Percentiles rank a stretch among this genome's conserved stretches.
phyloP scores from a whole-genome alignment of 2,329 filamentous ascomycete genomes.

The Coniochaeta ligniaria region DNA sequence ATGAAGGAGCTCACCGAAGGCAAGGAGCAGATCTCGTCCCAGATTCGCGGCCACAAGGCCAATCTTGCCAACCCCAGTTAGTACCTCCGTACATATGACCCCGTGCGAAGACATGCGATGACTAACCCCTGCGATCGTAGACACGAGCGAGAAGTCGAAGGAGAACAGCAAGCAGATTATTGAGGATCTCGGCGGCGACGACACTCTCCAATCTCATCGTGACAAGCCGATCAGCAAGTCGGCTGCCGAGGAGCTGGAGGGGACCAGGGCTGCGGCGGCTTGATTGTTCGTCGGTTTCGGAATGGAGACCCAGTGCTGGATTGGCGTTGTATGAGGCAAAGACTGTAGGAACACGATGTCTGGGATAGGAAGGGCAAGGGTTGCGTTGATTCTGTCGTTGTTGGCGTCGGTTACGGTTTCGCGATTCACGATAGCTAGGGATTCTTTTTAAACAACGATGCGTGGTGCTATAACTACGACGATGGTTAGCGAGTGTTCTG shows the following conservation, averaged over 20 bases:
- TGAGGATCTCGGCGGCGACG: constrained; percentile 32
- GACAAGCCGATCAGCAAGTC: constrained; percentile 32
- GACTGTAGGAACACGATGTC: too few species aligned
- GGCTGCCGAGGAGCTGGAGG: constrained; percentile 29
- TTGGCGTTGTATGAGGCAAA: too few species aligned
- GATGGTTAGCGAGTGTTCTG: too few species aligned
- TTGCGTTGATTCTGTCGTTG: too few species aligned
- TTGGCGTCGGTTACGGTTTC: too few species aligned
- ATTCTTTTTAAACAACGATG: too few species aligned
- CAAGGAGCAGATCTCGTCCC: constrained; percentile 17
- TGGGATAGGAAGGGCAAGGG: too few species aligned
- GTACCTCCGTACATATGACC: background rate
- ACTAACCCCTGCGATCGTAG: constrained; percentile 14
- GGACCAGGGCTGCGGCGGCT: constrained; percentile 21
- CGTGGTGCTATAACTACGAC: too few species aligned
- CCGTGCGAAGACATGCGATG: background rate
- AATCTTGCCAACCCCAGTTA: constrained; percentile 39
- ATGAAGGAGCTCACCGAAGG: constrained; percentile 30
- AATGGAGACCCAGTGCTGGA: too few species aligned
- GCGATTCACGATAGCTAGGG: too few species aligned
- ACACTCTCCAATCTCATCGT: constrained; percentile 32
- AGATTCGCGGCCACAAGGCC: constrained; percentile 33
- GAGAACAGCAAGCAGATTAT: constrained; percentile 32
- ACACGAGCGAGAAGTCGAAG: constrained; percentile 37
- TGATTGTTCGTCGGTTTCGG: background rate